Percentiles rank a stretch among this genome's conserved stretches.
Conservation (phyloP, 2,329 filamentous ascomycete genomes). For the Zasmidium cellare region DNA sequence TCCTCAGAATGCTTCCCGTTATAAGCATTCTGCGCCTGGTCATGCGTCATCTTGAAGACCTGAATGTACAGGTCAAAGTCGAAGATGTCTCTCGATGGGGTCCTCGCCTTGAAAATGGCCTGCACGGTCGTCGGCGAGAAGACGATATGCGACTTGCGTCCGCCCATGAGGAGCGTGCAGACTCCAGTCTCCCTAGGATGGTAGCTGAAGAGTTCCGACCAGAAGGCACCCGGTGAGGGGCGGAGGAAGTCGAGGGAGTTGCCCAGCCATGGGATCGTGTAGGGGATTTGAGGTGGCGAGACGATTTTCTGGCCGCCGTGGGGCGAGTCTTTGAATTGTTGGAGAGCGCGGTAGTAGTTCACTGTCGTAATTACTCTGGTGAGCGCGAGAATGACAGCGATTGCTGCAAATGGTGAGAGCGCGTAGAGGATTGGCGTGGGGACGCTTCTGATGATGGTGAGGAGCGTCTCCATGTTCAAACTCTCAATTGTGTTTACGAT, state of each 20-base stretch:
- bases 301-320: slow-evolving; percentile 17
- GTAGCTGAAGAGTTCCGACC: slow-evolving; percentile 26
- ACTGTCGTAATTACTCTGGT: slow-evolving; percentile 25
- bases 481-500: too few species aligned
- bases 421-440: slow-evolving; percentile 9
- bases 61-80: slow-evolving; percentile 27
- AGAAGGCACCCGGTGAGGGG: slow-evolving; percentile 29
- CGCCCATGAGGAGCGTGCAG: slow-evolving; percentile 32
- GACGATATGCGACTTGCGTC: slow-evolving; percentile 29
- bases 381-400: slow-evolving; percentile 11
- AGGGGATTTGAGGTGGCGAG: slow-evolving; percentile 28
- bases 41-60: slow-evolving; percentile 26
- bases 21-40: slow-evolving; percentile 25
- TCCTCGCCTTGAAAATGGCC: slow-evolving; percentile 29
- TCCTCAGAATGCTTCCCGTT: slow-evolving; percentile 24
- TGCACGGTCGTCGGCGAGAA: slow-evolving; percentile 26
- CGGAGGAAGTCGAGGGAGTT: slow-evolving; percentile 29
- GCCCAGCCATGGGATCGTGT: slow-evolving; percentile 32
- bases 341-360: slow-evolving; percentile 23
- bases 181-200: slow-evolving; percentile 29
- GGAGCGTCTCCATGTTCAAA: not conserved
- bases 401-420: slow-evolving; percentile 12
- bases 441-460: not conserved
- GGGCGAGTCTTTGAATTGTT: slow-evolving; percentile 7
- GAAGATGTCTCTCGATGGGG: slow-evolving; percentile 26